Conservation (phyloP, 768 basidiomycete genomes). For the Hygrocybe punicea region DNA sequence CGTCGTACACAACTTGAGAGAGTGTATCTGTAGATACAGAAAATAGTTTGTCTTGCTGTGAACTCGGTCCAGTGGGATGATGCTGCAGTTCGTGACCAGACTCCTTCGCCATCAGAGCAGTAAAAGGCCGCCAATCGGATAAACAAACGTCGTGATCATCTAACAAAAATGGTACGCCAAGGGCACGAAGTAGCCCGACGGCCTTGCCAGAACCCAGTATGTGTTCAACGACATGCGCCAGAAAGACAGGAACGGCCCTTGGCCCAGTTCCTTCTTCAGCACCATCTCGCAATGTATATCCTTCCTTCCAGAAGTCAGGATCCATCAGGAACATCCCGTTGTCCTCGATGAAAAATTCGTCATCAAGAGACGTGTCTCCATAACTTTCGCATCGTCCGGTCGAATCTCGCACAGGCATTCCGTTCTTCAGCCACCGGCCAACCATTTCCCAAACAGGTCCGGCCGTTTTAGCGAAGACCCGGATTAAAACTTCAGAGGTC, state of each 20-base stretch:
- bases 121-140: conserved; percentile 43
- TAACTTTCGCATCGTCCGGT: conserved; percentile 19
- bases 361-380: conserved; percentile 46
- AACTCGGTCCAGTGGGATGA: not conserved
- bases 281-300: conserved; percentile 55
- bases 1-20: conserved; percentile 60
- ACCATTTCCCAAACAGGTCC: conserved; percentile 77
- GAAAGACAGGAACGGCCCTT: conserved; percentile 54
- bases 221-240: conserved; percentile 55
- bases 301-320: conserved; percentile 78
- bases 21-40: conserved; percentile 61
- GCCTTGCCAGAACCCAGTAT: conserved; percentile 73
- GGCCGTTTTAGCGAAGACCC: conserved; percentile 57
- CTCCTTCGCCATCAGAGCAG: conserved; percentile 36
- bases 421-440: conserved; percentile 66
- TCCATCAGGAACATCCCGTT: conserved; percentile 59
- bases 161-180: conserved; percentile 39
- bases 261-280: conserved; percentile 25
- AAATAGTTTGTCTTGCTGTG: conserved; percentile 25
- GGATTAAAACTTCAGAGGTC: conserved; percentile 55
- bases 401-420: conserved; percentile 47
- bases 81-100: not conserved
- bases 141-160: conserved; percentile 34
- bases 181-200: conserved; percentile 65
- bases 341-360: conserved; percentile 80